Percentiles rank a stretch among this genome's conserved stretches.
phyloP scores from a whole-genome alignment of 768 basidiomycete genomes.

The Mycena galericulata region DNA sequence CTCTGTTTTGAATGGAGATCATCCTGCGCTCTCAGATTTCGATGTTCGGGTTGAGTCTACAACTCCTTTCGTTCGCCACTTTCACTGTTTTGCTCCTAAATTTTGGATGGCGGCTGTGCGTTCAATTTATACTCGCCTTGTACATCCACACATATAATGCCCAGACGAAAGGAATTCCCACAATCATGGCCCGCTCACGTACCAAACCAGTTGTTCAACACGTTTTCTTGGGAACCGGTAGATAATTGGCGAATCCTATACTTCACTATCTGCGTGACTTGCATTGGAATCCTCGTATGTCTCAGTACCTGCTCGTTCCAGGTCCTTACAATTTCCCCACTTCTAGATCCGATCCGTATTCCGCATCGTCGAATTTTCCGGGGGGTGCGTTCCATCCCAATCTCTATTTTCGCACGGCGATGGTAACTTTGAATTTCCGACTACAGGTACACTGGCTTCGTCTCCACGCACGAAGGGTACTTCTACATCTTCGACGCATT shows the following conservation, averaged over 20 bases:
- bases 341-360: conserved; percentile 41
- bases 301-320: conserved; percentile 36
- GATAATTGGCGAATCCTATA: conserved; percentile 22
- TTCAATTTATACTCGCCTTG: not conserved
- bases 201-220: not conserved
- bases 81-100: conserved; percentile 50
- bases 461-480: conserved; percentile 60
- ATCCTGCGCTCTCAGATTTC: not conserved
- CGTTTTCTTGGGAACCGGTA: conserved; percentile 8
- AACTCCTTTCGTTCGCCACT: conserved; percentile 47
- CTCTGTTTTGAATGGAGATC: not conserved
- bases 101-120: conserved; percentile 43
- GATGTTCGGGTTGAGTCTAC: not conserved
- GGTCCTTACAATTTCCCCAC: not conserved
- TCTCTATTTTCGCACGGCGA: not conserved
- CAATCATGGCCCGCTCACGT: too few relatives aligned
- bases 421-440: too few relatives aligned
- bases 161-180: too few relatives aligned
- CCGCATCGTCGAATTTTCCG: conserved; percentile 14
- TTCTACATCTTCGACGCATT: conserved; percentile 68
- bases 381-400: not conserved
- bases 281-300: conserved; percentile 51
- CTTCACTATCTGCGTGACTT: not conserved
- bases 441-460: conserved; percentile 44
- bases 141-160: too few relatives aligned